A percentile compares a stretch with the other conserved stretches of the same genome.
These are phyloP conservation scores for Trichoderma sp. DNA, from an alignment of 2,329 filamentous ascomycete species.

Conservation along the genomic window DNA sequence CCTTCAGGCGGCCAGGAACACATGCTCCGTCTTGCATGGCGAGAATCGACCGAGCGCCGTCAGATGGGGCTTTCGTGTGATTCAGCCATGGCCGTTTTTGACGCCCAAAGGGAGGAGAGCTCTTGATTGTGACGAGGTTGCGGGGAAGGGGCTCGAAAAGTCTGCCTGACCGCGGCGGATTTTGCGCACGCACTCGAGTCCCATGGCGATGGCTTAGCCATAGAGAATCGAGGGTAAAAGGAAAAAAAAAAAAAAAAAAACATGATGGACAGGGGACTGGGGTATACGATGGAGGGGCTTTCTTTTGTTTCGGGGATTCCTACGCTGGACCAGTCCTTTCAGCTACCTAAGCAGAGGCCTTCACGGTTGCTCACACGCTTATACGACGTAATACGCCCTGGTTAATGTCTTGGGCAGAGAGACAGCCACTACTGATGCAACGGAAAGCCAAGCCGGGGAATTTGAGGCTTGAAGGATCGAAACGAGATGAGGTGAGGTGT, in stretches of 20 bases:
- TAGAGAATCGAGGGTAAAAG: not conserved
- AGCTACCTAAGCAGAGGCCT: not conserved
- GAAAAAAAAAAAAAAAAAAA: not conserved
- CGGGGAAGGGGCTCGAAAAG: not conserved
- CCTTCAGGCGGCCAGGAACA: constrained; percentile 24
- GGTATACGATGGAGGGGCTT: not conserved
- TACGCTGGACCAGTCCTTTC: not conserved
- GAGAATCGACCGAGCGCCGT: constrained; percentile 7
- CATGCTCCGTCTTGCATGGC: constrained; percentile 20
- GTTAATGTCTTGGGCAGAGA: not conserved
- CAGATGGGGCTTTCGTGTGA: constrained; percentile 18
- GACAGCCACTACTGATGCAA: constrained; percentile 5
- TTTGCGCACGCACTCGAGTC: not conserved
- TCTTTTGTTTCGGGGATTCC: constrained; percentile 11
- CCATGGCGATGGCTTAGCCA: not conserved
- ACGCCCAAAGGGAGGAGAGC: not conserved
- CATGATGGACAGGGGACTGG: not conserved
- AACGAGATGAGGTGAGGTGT: not conserved
- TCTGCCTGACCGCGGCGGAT: not conserved
- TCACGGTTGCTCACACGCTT: not conserved
- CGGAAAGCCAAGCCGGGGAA: constrained; percentile 7
- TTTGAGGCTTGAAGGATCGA: constrained; percentile 1
- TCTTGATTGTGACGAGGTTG: not conserved
- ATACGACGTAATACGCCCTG: not conserved
- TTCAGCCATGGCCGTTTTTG: constrained; percentile 6